Base-by-base conservation (phyloP, 495 filamentous ascomycete species). In the Filosporella fistucella region DNA sequence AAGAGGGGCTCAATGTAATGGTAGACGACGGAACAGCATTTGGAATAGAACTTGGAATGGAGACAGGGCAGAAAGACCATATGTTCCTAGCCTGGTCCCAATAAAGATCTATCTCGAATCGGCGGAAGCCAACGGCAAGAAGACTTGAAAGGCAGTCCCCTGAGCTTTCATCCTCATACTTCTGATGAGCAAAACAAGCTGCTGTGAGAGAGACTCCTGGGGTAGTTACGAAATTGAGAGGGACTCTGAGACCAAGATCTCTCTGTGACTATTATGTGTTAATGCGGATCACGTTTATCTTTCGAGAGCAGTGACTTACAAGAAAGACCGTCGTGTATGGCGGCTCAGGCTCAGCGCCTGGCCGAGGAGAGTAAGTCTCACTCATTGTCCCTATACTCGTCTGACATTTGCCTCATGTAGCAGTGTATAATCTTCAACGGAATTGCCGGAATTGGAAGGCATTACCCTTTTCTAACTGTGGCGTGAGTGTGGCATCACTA, bases 41-140 rank as follows among this genome's bases (percentile, higher is more conserved):
- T 16, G 41, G 26, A 0, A 48, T 25, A n/a, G 48, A 46, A 20
- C 33, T 24, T 13, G 49, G 51, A 43, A 49, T 49, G 1, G 61
- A 52, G 8, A 75, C 75, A 0, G 82, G 82, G 52, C 82, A 86
- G 23, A 86, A 72, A 20, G 64, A 75, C 78, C 80, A 85, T 23
- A 63, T 45, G 18, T 62, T 63, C 24, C 68, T 64, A 22, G 58
- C 63, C 14, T 65, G 45, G 44, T 82, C 82, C 82, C 82, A 86
- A 55, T 81, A 86, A 5, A 84, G 44, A 56, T 86, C 82, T n/a
- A 82, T 58, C 25, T 76, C 58, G 24, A 84, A 72, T 41, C 76
- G 69, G 24, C 71, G 67, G 48, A 77, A 84, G n/a, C 76, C 79
- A 8, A 71, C 62, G 1, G 75, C 69, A 2, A 86, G 66, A 1